Evolutionary conservation across 441 rosid species (phyloP).

Genomic region (Bruguiera hainesii): DNA sequence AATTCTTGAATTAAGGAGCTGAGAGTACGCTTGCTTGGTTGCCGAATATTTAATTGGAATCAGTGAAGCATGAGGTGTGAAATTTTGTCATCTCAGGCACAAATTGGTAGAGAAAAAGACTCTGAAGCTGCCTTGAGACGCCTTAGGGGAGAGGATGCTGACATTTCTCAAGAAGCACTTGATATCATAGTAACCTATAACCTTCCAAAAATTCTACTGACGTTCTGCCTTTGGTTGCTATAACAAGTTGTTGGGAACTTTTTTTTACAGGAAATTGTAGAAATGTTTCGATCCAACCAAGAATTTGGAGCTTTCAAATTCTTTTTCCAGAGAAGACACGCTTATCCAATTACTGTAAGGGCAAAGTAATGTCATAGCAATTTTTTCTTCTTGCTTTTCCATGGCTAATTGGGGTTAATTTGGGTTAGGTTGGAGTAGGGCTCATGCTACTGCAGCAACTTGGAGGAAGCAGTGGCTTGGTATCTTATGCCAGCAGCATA

Average conservation of each 20-base stretch:
- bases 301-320: constrained; percentile 28
- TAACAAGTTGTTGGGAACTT: no score
- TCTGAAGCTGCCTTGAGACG: constrained; percentile 34
- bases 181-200: constrained; percentile 6
- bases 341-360: constrained; percentile 35
- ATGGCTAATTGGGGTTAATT: not conserved
- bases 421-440: constrained; percentile 43
- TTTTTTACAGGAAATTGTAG: constrained; percentile 23
- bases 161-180: constrained; percentile 40
- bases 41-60: no score
- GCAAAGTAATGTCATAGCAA: not conserved
- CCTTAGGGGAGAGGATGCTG: constrained; percentile 42
- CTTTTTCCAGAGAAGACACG: constrained; percentile 48
- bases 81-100: constrained; percentile 28
- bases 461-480: constrained; percentile 37
- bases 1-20: no score
- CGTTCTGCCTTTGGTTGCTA: no score
- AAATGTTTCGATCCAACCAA: constrained; percentile 30
- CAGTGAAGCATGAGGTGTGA: no score
- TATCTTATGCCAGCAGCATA: constrained; percentile 33
- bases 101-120: constrained; percentile 40
- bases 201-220: no score
- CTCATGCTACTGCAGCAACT: constrained; percentile 38
- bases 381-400: not conserved
- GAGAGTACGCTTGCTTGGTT: no score